These are phyloP conservation scores for Apiospora hydei DNA, from an alignment of 2,329 filamentous ascomycete genomes.

Conservation along the genomic window DNA sequence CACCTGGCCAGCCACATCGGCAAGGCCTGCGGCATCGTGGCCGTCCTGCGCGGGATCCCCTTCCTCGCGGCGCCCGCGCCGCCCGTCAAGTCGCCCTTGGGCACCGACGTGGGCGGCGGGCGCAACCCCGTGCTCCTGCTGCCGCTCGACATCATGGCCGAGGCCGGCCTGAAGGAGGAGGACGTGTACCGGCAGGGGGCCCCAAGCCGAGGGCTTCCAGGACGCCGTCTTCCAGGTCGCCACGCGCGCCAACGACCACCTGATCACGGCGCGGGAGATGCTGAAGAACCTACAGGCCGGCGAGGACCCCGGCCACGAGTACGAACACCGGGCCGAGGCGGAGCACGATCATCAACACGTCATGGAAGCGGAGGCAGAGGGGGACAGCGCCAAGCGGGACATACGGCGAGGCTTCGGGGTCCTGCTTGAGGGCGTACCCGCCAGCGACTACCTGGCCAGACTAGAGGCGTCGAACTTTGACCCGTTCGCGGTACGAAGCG, in stretches of 20 bases:
- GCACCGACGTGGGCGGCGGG: slow-evolving; percentile 46
- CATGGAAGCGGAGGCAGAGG: slow-evolving; percentile 41
- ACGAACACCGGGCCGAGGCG: slow-evolving; percentile 84
- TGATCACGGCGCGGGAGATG: slow-evolving; percentile 95
- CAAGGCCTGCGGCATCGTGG: slow-evolving; percentile 88
- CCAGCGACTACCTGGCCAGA: slow-evolving; percentile 78
- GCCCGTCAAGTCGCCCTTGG: slow-evolving; percentile 51
- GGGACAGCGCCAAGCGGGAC: slow-evolving; percentile 48
- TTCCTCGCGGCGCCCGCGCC: slow-evolving; percentile 81
- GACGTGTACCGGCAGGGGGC: slow-evolving; percentile 86
- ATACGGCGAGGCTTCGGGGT: slow-evolving; percentile 76
- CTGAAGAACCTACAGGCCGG: slow-evolving; percentile 79
- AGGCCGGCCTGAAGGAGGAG: slow-evolving; percentile 82
- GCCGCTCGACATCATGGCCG: slow-evolving; percentile 89
- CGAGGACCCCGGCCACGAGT: slow-evolving; percentile 80
- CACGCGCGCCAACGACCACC: slow-evolving; percentile 91
- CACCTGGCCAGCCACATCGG: slow-evolving; percentile 95
- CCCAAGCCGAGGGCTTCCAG: slow-evolving; percentile 78
- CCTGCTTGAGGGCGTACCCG: slow-evolving; percentile 80
- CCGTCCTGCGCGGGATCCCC: slow-evolving; percentile 86
- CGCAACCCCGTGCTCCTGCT: slow-evolving; percentile 69
- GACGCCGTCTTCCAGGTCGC: slow-evolving; percentile 94
- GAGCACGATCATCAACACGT: slow-evolving; percentile 63
- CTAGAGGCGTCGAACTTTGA: slow-evolving; percentile 87
- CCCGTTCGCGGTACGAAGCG: slow-evolving; percentile 69